Evolutionary conservation across 2,329 filamentous ascomycete species (phyloP).

Genomic region (Ascochyta rabiei): DNA sequence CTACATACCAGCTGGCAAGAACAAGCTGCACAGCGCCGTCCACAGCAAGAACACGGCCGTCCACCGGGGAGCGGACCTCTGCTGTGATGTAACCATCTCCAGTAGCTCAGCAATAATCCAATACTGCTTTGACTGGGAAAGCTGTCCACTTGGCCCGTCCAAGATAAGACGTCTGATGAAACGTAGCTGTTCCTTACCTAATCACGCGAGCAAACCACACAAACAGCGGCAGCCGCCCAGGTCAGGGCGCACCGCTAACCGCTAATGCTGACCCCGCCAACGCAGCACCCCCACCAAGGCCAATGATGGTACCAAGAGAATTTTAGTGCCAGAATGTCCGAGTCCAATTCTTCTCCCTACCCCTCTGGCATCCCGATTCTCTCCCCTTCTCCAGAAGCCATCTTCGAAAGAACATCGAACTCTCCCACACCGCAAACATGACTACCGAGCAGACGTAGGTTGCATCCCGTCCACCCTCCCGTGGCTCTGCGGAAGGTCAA

Average conservation of each 20-base stretch:
- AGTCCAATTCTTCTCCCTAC: slow-evolving; percentile 24
- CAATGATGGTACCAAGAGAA: slow-evolving; percentile 27
- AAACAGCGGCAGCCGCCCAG: slow-evolving; percentile 13
- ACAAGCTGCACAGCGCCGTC: slow-evolving; percentile 41
- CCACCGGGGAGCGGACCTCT: slow-evolving; percentile 64
- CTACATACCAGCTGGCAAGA: slow-evolving; percentile 47
- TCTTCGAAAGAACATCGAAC: slow-evolving; percentile 46
- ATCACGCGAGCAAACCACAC: slow-evolving; percentile 13
- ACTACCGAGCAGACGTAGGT: slow-evolving; percentile 88
- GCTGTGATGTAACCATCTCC: slow-evolving; percentile 33
- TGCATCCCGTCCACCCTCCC: slow-evolving; percentile 2
- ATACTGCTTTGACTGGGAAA: slow-evolving; percentile 22
- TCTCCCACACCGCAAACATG: slow-evolving; percentile 47
- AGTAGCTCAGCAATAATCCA: slow-evolving; percentile 27
- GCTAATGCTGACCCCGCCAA: slow-evolving; percentile 6
- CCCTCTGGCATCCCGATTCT: slow-evolving; percentile 39
- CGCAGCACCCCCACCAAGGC: slow-evolving; percentile 31
- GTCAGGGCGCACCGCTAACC: not conserved
- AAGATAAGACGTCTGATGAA: slow-evolving; percentile 20
- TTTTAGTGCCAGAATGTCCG: slow-evolving; percentile 21
- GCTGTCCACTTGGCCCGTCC: slow-evolving; percentile 2
- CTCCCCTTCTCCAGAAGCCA: slow-evolving; percentile 54
- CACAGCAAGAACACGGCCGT: slow-evolving; percentile 55
- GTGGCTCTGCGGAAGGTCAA: slow-evolving; percentile 1
- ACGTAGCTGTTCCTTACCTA: slow-evolving; percentile 14